Percentiles rank a stretch among this genome's conserved stretches.
Evolutionary conservation across 2,329 filamentous ascomycete genomes (phyloP).

Genomic region (Lomentospora prolificans): DNA sequence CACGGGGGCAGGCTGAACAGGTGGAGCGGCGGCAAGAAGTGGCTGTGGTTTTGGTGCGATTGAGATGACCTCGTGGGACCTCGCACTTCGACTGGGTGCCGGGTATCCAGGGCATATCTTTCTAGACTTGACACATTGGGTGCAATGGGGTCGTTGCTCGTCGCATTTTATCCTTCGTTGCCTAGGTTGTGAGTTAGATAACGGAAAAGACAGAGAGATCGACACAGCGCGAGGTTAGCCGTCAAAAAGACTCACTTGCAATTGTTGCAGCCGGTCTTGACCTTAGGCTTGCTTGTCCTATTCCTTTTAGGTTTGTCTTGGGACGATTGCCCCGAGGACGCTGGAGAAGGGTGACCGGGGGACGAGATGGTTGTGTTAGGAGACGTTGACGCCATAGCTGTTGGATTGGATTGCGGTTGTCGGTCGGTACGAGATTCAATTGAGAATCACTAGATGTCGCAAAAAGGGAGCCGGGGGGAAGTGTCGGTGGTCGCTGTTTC

Average conservation of each 20-base stretch:
- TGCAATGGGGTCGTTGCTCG: constrained; percentile 50
- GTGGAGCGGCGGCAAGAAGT: constrained; percentile 15
- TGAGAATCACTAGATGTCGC: neutral
- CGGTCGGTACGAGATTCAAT: neutral
- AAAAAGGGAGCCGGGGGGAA: neutral
- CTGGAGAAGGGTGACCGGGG: neutral
- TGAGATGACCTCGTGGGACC: constrained; percentile 34
- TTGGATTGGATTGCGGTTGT: neutral
- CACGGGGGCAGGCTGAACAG: constrained; percentile 7
- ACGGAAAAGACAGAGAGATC: neutral
- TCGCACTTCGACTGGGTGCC: constrained; percentile 39
- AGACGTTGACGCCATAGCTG: neutral
- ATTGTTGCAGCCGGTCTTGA: constrained; percentile 56
- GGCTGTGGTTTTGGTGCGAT: constrained; percentile 42
- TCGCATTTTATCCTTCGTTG: constrained; percentile 57
- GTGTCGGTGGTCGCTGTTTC: too few relatives aligned
- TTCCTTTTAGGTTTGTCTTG: constrained; percentile 27
- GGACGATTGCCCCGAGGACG: neutral
- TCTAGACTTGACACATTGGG: constrained; percentile 49
- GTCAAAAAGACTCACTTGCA: constrained; percentile 58
- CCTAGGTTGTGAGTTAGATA: constrained; percentile 23
- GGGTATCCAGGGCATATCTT: constrained; percentile 53
- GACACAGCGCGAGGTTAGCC: too few relatives aligned
- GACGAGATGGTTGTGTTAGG: neutral
- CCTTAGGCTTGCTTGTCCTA: constrained; percentile 48